Conservation (phyloP, 2,329 filamentous ascomycete genomes). For the Keithomyces neogunnii region DNA sequence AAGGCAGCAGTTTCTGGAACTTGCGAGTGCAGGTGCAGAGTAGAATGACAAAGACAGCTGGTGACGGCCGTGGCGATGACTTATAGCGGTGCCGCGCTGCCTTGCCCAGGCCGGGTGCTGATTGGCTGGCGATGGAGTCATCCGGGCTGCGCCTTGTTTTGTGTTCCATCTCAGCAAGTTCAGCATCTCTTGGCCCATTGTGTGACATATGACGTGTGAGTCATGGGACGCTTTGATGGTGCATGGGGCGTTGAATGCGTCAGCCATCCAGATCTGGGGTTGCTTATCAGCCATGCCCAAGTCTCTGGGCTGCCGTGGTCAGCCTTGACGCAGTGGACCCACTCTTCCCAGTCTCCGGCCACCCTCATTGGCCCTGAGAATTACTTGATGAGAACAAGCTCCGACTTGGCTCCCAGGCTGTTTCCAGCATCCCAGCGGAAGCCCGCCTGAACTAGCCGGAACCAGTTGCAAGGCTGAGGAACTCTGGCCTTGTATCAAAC, state of each 20-base stretch:
- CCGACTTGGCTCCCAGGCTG: too few relatives aligned
- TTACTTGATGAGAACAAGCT: too few relatives aligned
- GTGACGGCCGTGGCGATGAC: not conserved
- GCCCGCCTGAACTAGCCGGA: too few relatives aligned
- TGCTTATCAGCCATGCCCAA: not conserved
- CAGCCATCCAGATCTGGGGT: not conserved
- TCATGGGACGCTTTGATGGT: not conserved
- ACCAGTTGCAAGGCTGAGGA: too few relatives aligned
- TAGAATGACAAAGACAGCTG: not conserved
- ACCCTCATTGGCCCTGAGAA: too few relatives aligned
- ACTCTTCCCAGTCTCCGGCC: too few relatives aligned
- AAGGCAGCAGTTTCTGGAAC: not conserved
- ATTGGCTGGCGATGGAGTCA: slow-evolving; percentile 16
- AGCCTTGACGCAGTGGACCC: too few relatives aligned
- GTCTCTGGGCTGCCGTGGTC: too few relatives aligned
- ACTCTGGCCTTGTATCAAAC: too few relatives aligned
- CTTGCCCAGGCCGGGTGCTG: slow-evolving; percentile 2
- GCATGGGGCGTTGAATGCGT: not conserved
- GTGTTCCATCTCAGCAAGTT: not conserved
- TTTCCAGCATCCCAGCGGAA: too few relatives aligned
- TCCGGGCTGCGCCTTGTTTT: slow-evolving; percentile 6
- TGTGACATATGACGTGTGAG: not conserved
- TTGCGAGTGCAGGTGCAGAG: not conserved
- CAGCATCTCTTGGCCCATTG: not conserved
- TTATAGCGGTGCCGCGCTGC: not conserved